Conservation (phyloP, 2,329 filamentous ascomycete species). For the Claviceps pazoutovae region DNA sequence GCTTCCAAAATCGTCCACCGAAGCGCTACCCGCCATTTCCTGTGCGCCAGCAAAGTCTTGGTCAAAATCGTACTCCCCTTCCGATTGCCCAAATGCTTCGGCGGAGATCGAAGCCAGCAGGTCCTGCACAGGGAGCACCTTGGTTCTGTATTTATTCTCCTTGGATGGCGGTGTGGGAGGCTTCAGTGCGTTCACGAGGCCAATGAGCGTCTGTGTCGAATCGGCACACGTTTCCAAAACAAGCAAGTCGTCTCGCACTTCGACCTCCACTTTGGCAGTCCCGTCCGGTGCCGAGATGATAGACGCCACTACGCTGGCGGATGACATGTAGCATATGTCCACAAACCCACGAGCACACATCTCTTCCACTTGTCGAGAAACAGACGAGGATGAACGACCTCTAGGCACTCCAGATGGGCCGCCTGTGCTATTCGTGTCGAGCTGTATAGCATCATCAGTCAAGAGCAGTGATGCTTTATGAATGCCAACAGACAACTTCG, state of each 20-base stretch:
- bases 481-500: slow-evolving; percentile 52
- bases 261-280: slow-evolving; percentile 55
- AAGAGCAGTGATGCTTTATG: slow-evolving; percentile 73
- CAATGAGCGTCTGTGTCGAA: slow-evolving; percentile 83
- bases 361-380: slow-evolving; percentile 38
- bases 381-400: slow-evolving; percentile 19
- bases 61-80: slow-evolving; percentile 49
- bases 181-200: slow-evolving; percentile 62
- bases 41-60: slow-evolving; percentile 45
- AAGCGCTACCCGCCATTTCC: slow-evolving; percentile 29
- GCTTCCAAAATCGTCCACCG: slow-evolving; percentile 17
- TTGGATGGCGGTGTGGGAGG: slow-evolving; percentile 75
- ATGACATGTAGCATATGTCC: slow-evolving; percentile 74
- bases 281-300: slow-evolving; percentile 39
- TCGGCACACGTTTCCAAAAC: slow-evolving; percentile 93
- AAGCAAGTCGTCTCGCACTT: slow-evolving; percentile 72
- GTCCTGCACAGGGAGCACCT: slow-evolving; percentile 73
- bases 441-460: slow-evolving; percentile 53
- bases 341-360: slow-evolving; percentile 62
- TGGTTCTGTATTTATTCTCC: slow-evolving; percentile 73
- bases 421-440: slow-evolving; percentile 7
- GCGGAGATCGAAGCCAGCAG: slow-evolving; percentile 83
- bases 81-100: slow-evolving; percentile 57
- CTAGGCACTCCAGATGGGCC: slow-evolving; percentile 8
- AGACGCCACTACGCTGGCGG: slow-evolving; percentile 55